Conservation (phyloP, 2,329 filamentous ascomycete genomes). For the Aspergillus niger region DNA sequence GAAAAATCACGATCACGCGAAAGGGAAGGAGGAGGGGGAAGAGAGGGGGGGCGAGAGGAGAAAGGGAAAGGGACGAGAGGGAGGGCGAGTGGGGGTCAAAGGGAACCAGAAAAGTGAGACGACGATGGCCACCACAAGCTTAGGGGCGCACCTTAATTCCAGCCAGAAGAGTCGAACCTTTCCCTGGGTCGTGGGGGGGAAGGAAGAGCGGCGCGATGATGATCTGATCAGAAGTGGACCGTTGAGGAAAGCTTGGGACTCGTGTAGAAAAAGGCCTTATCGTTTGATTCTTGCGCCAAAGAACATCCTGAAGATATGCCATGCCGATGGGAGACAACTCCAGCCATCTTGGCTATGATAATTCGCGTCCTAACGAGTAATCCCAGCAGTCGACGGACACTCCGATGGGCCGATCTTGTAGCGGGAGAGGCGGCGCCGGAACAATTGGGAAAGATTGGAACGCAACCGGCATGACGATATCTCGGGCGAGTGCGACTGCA, state of each 20-base stretch:
- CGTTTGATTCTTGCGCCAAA: neutral
- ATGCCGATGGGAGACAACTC: no score
- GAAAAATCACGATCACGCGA: constrained; percentile 7
- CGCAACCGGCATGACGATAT: constrained; percentile 6
- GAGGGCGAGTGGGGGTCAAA: constrained; percentile 3
- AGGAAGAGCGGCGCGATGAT: neutral
- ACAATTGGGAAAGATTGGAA: neutral
- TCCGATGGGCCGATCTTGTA: neutral
- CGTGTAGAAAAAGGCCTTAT: neutral
- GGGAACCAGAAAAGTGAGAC: constrained; percentile 5
- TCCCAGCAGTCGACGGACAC: neutral
- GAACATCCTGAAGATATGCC: no score
- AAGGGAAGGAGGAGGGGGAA: neutral
- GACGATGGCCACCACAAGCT: constrained; percentile 1
- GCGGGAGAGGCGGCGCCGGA: neutral
- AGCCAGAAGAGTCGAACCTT: constrained; percentile 1
- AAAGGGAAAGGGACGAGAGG: constrained; percentile 11
- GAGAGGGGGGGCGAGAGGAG: constrained; percentile 2
- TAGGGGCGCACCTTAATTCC: constrained; percentile 9
- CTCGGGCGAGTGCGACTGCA: constrained; percentile 12
- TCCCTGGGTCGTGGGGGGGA: neutral
- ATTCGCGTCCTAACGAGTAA: neutral
- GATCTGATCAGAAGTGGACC: neutral
- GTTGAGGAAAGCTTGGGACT: no score
- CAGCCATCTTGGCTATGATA: no score